Conservation (phyloP, 345 rosid genomes). For the Sisymbrium irio region DNA sequence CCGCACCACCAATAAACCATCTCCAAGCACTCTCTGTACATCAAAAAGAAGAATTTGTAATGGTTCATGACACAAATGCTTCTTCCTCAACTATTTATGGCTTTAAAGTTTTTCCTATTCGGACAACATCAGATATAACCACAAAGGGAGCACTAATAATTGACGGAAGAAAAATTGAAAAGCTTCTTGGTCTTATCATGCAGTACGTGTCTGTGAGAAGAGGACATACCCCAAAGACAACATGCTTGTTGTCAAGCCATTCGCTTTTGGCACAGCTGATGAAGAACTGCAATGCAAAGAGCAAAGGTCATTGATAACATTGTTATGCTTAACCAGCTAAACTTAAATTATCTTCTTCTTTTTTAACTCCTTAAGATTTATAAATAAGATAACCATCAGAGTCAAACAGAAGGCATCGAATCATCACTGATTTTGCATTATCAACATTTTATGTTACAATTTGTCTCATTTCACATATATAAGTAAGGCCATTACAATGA, state of each 20-base stretch:
- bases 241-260: slow-evolving; percentile 98
- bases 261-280: slow-evolving; percentile 94
- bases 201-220: not conserved
- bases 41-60: slow-evolving; percentile 14
- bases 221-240: slow-evolving; percentile 90
- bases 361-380: not conserved
- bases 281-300: slow-evolving; percentile 71
- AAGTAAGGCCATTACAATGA: not conserved
- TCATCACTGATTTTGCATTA: not conserved
- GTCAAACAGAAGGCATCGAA: not conserved
- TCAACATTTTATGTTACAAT: not conserved
- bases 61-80: not conserved
- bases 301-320: not conserved
- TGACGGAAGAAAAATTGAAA: not conserved
- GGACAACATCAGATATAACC: not conserved
- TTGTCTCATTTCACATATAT: not conserved
- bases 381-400: not conserved
- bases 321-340: not conserved
- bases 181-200: not conserved
- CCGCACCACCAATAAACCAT: slow-evolving; percentile 76
- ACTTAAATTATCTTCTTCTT: not conserved
- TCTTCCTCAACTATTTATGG: not conserved
- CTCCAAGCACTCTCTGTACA: slow-evolving; percentile 85
- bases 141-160: slow-evolving; percentile 4
- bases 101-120: not conserved